These are phyloP conservation scores for Talinum fruticosum DNA, from an alignment of 148 eudicot genomes.

Conservation along the genomic window DNA sequence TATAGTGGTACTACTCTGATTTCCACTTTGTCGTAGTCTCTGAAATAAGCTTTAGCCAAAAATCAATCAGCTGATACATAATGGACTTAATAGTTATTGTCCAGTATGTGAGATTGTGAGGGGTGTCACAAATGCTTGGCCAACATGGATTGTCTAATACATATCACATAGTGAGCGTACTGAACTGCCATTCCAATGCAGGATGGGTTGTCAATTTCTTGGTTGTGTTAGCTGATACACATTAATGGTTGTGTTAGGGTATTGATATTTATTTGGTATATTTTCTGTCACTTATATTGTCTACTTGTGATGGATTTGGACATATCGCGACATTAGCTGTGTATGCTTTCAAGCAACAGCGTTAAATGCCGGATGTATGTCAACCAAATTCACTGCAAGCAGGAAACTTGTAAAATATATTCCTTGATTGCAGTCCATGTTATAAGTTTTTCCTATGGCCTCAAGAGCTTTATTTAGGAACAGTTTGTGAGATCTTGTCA, in stretches of 20 bases:
- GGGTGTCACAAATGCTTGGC: not conserved
- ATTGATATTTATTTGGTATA: not conserved
- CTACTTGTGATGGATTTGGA: not conserved
- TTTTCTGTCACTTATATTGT: not conserved
- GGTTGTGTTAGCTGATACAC: not conserved
- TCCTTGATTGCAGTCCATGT: not conserved
- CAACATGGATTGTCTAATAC: not conserved
- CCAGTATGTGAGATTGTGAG: not conserved
- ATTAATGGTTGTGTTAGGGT: not conserved
- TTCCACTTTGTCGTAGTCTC: not conserved
- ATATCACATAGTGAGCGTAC: not conserved
- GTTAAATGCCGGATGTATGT: not conserved
- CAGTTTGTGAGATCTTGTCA: not conserved
- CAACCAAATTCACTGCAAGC: not conserved
- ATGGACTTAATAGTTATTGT: not conserved
- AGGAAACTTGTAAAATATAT: not conserved
- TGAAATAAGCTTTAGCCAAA: not conserved
- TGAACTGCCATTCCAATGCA: not conserved
- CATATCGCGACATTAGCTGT: not conserved
- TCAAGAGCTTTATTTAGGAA: not conserved
- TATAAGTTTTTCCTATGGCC: not conserved
- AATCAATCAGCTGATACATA: not conserved
- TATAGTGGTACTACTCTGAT: not conserved
- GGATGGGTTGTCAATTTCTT: not conserved
- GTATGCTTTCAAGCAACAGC: not conserved